Base-by-base conservation (phyloP, 2,329 filamentous ascomycete species). In the Beauveria medogensis region DNA sequence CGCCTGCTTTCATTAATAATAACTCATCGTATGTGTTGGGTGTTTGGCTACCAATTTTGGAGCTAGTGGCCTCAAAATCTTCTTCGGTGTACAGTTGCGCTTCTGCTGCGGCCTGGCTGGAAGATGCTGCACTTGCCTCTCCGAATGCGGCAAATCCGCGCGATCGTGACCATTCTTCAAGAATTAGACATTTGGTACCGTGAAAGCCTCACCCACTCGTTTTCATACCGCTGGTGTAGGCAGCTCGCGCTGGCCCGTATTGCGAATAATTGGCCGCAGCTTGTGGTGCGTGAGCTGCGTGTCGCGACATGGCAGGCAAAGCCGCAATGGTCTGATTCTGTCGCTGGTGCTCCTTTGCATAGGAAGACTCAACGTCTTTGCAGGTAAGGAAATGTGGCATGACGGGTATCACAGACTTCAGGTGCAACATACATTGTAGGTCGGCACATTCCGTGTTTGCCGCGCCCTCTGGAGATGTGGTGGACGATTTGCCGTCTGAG, bases 401-500 rank as follows among this genome's bases (percentile, higher is more conserved):
- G 34, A 20, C 14, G 10, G 12, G n/a, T 24, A 53, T 44, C 37
- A 20, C 56, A 34, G 37, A 44, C 1, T 20, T n/a, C 8, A 18
- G 40, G 57, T 20, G 46, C 6, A 30, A 55, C 58, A 20, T 60
- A 60, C 58, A 60, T 58, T 40, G 54, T 24, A 48, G 28, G 28
- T 18, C 28, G 12, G 47, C 1, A 24, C 6, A 16, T 30, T 47
- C 24, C 26, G 34, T 28, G n/a, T 52, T 18, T 22, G n/a, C 48
- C 16, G 34, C 20, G 28, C 9, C 53, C 2, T 44, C 52, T 20
- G 46, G 60, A 8, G 54, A 46, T 9, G 47, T 9, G 3, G 34
- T 28, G 6, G 60, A 61, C 12, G 53, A 51, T 24, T 61, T 53
- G 40, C 30, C 54, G 26, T 61, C 54, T 3, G 54, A 61, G 16